A percentile compares a stretch with the other conserved stretches of the same genome.
Evolutionary conservation across 495 filamentous ascomycete species (phyloP).

Genomic region (Podospora pseudopauciseta): DNA sequence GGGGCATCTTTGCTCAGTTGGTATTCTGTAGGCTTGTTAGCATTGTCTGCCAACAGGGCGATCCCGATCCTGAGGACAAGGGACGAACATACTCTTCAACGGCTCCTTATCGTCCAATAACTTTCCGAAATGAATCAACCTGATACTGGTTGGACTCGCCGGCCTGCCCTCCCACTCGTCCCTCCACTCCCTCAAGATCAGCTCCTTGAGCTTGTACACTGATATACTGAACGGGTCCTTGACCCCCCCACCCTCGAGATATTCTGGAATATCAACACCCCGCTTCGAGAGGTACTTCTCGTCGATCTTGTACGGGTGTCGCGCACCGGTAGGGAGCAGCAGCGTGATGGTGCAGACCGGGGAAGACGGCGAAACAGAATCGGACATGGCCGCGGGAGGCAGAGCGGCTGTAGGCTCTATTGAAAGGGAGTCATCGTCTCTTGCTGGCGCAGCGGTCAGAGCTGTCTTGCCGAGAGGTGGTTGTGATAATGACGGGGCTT

Average conservation of each 20-base stretch:
- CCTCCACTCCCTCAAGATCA: constrained; percentile 87
- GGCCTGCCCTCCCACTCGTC: constrained; percentile 86
- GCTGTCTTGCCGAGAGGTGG: constrained; percentile 20
- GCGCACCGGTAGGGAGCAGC: constrained; percentile 72
- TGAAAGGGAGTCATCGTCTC: constrained; percentile 37
- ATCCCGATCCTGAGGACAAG: neutral
- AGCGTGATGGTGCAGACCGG: constrained; percentile 60
- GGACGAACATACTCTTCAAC: constrained; percentile 47
- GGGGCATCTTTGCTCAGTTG: constrained; percentile 65
- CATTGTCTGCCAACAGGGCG: neutral
- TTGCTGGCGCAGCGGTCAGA: neutral
- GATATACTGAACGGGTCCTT: constrained; percentile 84
- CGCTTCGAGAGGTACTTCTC: constrained; percentile 78
- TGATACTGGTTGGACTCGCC: constrained; percentile 76
- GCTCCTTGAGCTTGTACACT: constrained; percentile 85
- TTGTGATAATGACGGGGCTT: constrained; percentile 24
- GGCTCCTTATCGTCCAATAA: constrained; percentile 80
- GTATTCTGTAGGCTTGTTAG: constrained; percentile 56
- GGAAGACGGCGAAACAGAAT: neutral
- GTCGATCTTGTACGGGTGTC: constrained; percentile 84
- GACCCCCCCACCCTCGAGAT: constrained; percentile 42
- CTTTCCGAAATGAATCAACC: constrained; percentile 85
- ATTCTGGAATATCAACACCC: constrained; percentile 65
- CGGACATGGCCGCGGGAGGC: constrained; percentile 11
- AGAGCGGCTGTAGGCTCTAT: constrained; percentile 40